Evolutionary conservation across 768 basidiomycete species (phyloP).

Genomic region (Cyathus striatus): DNA sequence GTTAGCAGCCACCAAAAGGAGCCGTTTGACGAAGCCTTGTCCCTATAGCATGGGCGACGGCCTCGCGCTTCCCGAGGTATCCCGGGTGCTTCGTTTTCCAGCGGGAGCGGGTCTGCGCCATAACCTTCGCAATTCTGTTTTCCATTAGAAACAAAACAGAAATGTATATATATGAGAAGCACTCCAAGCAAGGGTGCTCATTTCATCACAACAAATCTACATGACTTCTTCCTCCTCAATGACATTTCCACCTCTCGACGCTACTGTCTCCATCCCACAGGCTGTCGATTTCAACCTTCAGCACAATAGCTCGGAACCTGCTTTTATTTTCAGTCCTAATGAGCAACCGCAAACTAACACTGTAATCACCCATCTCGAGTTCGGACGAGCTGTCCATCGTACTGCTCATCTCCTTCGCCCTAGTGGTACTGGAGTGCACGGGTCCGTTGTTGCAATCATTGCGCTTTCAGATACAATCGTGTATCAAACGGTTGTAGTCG

Average conservation of each 20-base stretch:
- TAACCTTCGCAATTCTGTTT: no score
- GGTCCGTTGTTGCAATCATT: slow-evolving; percentile 21
- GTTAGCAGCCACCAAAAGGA: no score
- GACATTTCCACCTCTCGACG: slow-evolving; percentile 19
- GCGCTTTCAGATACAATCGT: slow-evolving; percentile 21
- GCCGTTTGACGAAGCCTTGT: no score
- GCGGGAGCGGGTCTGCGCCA: no score
- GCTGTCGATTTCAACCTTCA: slow-evolving; percentile 17
- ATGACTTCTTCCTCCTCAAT: no score
- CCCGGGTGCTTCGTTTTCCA: no score
- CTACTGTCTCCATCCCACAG: slow-evolving; percentile 17
- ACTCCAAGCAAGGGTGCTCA: no score
- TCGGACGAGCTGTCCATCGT: slow-evolving; percentile 32
- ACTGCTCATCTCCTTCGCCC: slow-evolving; percentile 27
- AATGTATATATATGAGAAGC: no score
- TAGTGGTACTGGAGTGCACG: slow-evolving; percentile 11
- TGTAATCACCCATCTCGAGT: slow-evolving; percentile 28
- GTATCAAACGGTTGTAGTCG: slow-evolving; percentile 29
- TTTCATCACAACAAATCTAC: no score
- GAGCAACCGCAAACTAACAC: slow-evolving; percentile 5
- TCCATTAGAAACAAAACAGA: no score
- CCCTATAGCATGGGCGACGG: no score
- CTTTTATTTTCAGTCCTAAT: slow-evolving; percentile 15
- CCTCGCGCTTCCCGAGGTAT: no score
- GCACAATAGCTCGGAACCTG: slow-evolving; percentile 13